A percentile compares a stretch with the other conserved stretches of the same genome.
Conservation (phyloP, 2,329 filamentous ascomycete species). For the Colletotrichum ledebouriae region DNA sequence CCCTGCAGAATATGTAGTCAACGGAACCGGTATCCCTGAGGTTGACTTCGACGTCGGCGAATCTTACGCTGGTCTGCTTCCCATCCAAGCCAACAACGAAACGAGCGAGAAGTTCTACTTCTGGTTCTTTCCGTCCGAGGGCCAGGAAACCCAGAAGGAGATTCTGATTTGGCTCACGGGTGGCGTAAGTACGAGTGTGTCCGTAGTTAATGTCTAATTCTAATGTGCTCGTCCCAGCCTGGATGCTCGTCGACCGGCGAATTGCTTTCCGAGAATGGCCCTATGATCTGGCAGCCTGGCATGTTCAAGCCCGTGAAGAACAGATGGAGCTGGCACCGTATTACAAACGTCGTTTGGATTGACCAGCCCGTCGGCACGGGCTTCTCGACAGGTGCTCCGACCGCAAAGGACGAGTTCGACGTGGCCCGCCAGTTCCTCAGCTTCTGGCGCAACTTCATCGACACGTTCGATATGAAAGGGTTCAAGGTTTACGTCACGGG, state of each 20-base stretch:
- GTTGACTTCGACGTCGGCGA: conserved; percentile 78
- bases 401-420: conserved; percentile 75
- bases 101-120: conserved; percentile 71
- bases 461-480: conserved; percentile 76
- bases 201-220: no score
- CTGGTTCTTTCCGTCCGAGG: conserved; percentile 75
- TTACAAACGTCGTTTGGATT: conserved; percentile 83
- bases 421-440: conserved; percentile 79
- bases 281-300: conserved; percentile 78
- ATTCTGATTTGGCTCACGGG: conserved; percentile 75
- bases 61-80: conserved; percentile 73
- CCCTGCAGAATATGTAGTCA: conserved; percentile 69
- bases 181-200: conserved; percentile 50
- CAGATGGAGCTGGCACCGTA: conserved; percentile 79
- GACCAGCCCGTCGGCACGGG: conserved; percentile 78
- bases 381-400: conserved; percentile 75
- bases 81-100: conserved; percentile 61
- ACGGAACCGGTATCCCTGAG: conserved; percentile 75
- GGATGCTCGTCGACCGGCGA: conserved; percentile 74
- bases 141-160: conserved; percentile 65
- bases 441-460: conserved; percentile 84
- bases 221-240: conserved; percentile 49
- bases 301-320: conserved; percentile 76
- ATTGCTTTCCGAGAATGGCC: conserved; percentile 82
- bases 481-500: conserved; percentile 81